Evolutionary conservation across 305 asterid genomes (phyloP), one percentile per base, ranked within the genome.

Genomic region (Fraxinus angustifolia): DNA sequence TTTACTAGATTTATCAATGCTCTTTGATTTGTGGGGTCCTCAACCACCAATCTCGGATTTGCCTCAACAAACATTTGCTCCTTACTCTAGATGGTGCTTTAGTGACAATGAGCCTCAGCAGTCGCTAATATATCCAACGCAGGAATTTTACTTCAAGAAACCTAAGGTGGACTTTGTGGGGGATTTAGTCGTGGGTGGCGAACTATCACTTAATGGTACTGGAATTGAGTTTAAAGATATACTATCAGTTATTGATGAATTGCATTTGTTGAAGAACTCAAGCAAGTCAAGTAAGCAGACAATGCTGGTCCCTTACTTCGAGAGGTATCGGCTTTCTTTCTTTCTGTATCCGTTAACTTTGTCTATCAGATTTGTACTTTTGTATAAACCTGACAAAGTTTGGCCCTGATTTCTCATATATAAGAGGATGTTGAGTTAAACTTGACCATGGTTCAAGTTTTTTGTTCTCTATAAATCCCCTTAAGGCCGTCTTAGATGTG

Each of bases 241-340:
- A 17, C 85, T 91, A 81, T 83, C 94, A 6, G 79, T 86, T 45
- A 84, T 93, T 56, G 84, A 92, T 48, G 89, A 90, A 77, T 76
- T 89, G 45, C 82, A 85, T 86, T 80, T 84, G 31, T 76, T 88
- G 42, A 91, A 84, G 83, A 84, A 76, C 83, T 67, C 93, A 6
- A 87, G 67, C 28, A 93, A 90, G 71, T 84, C 88, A 58, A 83
- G 84, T 74, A 92, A 88, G 87, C 97, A 82, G 80, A 76, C 97
- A n/a, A 79, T 93, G 95, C 81, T 96, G 83, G 98, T 96, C 83
- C 99, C 99, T n/a, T 92, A 86, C 87, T 96, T 96, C 35, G 96
- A 93, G 87, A 89, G 99, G 99, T 94, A 88, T 65, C 56, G 8
- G 2, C 23, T 65, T 50, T 62, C 5, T 48, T 70, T 16, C 74